Evolutionary conservation across 129 eudicot genomes (phyloP).

Genomic region (Deinandra increscens): DNA sequence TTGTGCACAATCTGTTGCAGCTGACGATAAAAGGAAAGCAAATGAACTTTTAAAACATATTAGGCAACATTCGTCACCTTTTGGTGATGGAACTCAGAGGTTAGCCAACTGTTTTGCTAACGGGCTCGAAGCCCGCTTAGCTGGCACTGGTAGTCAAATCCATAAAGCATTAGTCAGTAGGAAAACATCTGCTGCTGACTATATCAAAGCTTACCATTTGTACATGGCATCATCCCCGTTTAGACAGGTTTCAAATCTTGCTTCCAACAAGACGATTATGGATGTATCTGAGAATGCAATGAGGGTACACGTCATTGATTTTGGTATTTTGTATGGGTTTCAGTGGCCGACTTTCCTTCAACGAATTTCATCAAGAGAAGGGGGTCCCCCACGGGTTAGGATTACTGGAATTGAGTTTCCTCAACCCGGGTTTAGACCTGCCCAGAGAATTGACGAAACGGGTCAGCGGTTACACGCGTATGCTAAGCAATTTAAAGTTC

Average conservation of each 20-base stretch:
- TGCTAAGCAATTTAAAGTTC: constrained; percentile 46
- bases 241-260: constrained; percentile 52
- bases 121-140: constrained; percentile 86
- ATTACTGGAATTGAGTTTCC: constrained; percentile 93
- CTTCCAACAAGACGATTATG: constrained; percentile 59
- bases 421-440: constrained; percentile 86
- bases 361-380: constrained; percentile 40
- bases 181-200: constrained; percentile 73
- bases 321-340: constrained; percentile 87
- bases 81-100: constrained; percentile 76
- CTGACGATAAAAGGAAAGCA: constrained; percentile 58
- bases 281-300: constrained; percentile 34
- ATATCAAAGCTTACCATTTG: constrained; percentile 61
- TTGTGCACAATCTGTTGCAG: constrained; percentile 78
- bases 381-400: constrained; percentile 65
- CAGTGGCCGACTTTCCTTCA: constrained; percentile 92
- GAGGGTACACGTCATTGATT: constrained; percentile 69
- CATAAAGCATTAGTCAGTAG: constrained; percentile 44
- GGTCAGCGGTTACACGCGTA: constrained; percentile 66
- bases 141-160: constrained; percentile 65
- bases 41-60: constrained; percentile 54
- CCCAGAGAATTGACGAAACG: constrained; percentile 71
- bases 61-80: constrained; percentile 62
- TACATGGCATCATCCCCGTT: constrained; percentile 67
- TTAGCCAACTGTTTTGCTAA: constrained; percentile 74